Base-by-base conservation (phyloP, 73 alveolate genomes). In the Paraurostyla sp. region DNA sequence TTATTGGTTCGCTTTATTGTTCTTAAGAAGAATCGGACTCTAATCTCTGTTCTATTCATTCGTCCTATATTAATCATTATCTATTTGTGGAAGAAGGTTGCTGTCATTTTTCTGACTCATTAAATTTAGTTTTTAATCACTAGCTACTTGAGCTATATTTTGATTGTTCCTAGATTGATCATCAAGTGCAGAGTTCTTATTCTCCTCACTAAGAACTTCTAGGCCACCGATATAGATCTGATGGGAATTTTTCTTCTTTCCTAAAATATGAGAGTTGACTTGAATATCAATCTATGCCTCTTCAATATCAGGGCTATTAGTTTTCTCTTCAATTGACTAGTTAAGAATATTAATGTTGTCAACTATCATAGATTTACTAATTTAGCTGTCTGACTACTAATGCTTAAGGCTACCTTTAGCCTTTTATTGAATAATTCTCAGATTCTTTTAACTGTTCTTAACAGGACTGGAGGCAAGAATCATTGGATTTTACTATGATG, bases 401-500 rank as follows among this genome's bases (percentile, higher is more conserved):
- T n/a, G n/a, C n/a, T n/a, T n/a, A n/a, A n/a, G n/a, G n/a, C n/a
- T n/a, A n/a, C n/a, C n/a, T n/a, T n/a, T n/a, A n/a, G n/a, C n/a
- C n/a, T n/a, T n/a, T n/a, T n/a, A n/a, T n/a, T n/a, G 3, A 25
- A 11, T 45, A 29, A 4, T 3, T 33, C 50, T 30, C 41, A 22
- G 7, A 22, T 33, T 1, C 35, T 65, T 65, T 22, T 16, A 38
- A 38, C 58, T 65, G 25, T 30, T 65, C 25, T 35, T 65, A 3
- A 65, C 11, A 11, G 82, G 82, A 65, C 82, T 65, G 16, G 4
- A 65, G 1, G 82, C 82, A 11, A 65, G 58, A 38, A 65, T 65
- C 56, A 65, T 36, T n/a, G n/a, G n/a, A n/a, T n/a, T 18, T 33
- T 22, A 38, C 50, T 20, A 65, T 32, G n/a, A n/a, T n/a, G n/a